Base-by-base conservation (phyloP, 768 basidiomycete genomes). In the Kwoniella dendrophila region DNA sequence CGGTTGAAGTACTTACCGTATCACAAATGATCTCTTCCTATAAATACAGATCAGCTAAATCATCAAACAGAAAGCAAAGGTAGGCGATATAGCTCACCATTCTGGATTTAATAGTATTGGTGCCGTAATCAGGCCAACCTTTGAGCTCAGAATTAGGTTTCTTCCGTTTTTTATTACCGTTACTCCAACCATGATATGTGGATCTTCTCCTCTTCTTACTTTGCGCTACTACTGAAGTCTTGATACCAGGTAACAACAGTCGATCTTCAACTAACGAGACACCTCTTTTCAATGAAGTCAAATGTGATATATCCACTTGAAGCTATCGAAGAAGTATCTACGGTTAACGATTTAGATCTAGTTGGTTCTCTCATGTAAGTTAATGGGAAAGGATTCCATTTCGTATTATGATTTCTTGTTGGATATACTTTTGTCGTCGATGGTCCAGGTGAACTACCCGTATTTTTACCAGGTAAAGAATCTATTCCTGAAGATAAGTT, bases 11-110 rank as follows among this genome's bases (percentile, higher is more conserved):
- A 40, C 62, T 63, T 41, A 63, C 62, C 14, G 36, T 50, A 34
- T 63, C 62, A 29, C 62, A 63, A 20, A 52, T 18, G 20, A 63
- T 51, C 36, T 56, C 55, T 24, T 63, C 50, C 59, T 60, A 43
- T 4, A 4, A 5, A 24, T 8, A 34, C 4, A 7, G 24, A 20
- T 43, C 38, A 44, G 32, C 32, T 55, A 14, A 38, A 18, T 18
- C 16, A 12, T 8, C 29, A 6, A 29, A 7, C 26, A 4, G 33
- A 11, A 53, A n/a, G 16, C n/a, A 53, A 22, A 43, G 34, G 4
- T 4, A 24, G 6, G 20, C 27, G 36, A 18, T 50, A 26, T n/a
- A 32, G 24, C 60, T 48, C 30, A 62, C 60, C 60, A 53, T 54
- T 29, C 60, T 62, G 4, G 40, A 18, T 26, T 62, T 62, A 24